Base-by-base conservation (phyloP, 2,329 filamentous ascomycete genomes). In the Niveomyces coronatus region DNA sequence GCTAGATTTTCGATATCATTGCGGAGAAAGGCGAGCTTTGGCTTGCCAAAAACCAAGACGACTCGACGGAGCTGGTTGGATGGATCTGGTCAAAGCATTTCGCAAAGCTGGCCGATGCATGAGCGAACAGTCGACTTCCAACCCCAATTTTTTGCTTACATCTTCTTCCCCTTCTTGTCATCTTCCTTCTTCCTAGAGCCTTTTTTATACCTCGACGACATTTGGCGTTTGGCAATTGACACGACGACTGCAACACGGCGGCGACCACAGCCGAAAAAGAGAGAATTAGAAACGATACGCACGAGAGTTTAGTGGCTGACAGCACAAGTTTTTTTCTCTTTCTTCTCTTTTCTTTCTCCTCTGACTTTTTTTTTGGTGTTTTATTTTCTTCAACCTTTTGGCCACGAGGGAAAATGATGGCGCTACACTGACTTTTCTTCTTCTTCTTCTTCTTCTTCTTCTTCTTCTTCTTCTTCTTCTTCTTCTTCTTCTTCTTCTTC, bases 71-170 rank as follows among this genome's bases (percentile, higher is more conserved):
- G 47, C 72, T 79, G 47, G 79, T 96, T 23, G 91, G 91, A 36
- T 98, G 91, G 91, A 94, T 98, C 52, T 98, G 91, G 91, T 94
- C 88, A 52, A 95, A 95, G 60, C 91, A 98, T 64, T 98, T 98
- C 68, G 82, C 82, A 37, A 76, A 74, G 54, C 54, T 78, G 45
- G 73, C 72, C 34, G 74, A 76, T 53, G 61, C 63, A 39, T 67
- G 56, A 42, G 35, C 5, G 14, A n/a, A 29, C 11, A 37, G 6
- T 3, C n/a, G 13, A 6, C 14, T 27, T 27, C 14, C 19, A 24
- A 16, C 15, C 26, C 11, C 13, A 13, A 24, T 16, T 19, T 20
- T 16, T 20, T 27, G 5, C 17, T n/a, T n/a, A n/a, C n/a, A n/a
- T n/a, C n/a, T n/a, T n/a, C n/a, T n/a, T n/a, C n/a, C n/a, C n/a